Evolutionary conservation across 2,329 filamentous ascomycete species (phyloP), one percentile per base, ranked within the genome.

Genomic region (Cordyceps cateniannulata): DNA sequence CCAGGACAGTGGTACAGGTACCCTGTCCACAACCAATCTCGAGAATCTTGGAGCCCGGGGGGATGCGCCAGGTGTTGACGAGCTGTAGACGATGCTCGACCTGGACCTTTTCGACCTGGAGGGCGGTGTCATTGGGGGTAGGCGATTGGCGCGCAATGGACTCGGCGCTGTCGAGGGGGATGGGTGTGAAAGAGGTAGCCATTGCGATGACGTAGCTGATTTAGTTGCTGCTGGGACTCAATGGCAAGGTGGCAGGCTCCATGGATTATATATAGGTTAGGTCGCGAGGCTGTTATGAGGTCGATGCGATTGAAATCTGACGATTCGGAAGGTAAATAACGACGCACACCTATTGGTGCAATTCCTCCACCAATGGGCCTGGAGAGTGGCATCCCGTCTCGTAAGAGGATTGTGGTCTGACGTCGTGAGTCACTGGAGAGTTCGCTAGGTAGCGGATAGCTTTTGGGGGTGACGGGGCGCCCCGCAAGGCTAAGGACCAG

Each of bases 21-120:
- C 83, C 84, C 65, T 86, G 84, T 1, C 83, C 84, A 69, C 83
- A 85, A 54, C 83, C 83, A 42, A 86, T 69, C 67, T 86, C 84
- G 1, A 86, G 74, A 7, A 85, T 68, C 3, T 72, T 75, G 29
- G 73, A 72, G 62, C 77, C 76, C 0, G 72, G 69, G 1, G 61
- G 22, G 59, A 78, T 71, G 25, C 66, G 63, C 74, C 74, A 79
- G 27, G 65, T 60, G 47, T 72, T 67, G 35, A 74, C 55, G 14
- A 78, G 69, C 3, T 65, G 61, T 29, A 76, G 66, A 32, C 76
- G 74, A 63, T 78, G 76, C 38, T 66, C 62, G 8, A 71, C 71
- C 61, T 70, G 68, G 38, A 53, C 55, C 52, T 64, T 62, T 53
- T 69, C 65, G 9, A 69, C 52, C 44, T 59, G 56, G 2, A 65